Evolutionary conservation across 768 basidiomycete species (phyloP).

Genomic region (Lentinus brumalis): DNA sequence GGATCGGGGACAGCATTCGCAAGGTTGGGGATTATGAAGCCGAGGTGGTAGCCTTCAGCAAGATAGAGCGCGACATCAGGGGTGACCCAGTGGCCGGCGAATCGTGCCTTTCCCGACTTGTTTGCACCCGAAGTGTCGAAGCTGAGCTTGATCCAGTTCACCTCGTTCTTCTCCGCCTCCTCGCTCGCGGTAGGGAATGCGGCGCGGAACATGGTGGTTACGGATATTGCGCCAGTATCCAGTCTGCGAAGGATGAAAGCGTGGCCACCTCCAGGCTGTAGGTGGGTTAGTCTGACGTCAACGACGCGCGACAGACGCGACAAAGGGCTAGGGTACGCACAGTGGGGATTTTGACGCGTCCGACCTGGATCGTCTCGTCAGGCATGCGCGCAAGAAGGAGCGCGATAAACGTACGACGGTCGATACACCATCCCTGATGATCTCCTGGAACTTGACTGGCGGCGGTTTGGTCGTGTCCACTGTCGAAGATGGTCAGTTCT

Average conservation of each 20-base stretch:
- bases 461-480: slow-evolving; percentile 54
- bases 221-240: slow-evolving; percentile 88
- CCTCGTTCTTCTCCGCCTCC: slow-evolving; percentile 74
- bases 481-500: slow-evolving; percentile 35
- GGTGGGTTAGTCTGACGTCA: slow-evolving; percentile 25
- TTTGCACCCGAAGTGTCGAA: slow-evolving; percentile 82
- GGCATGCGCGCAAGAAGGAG: slow-evolving; percentile 7
- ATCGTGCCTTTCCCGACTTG: slow-evolving; percentile 56
- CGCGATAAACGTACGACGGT: slow-evolving; percentile 62
- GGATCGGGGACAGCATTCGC: slow-evolving; percentile 79
- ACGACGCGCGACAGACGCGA: slow-evolving; percentile 9
- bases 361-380: slow-evolving; percentile 56
- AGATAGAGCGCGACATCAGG: slow-evolving; percentile 65
- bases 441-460: slow-evolving; percentile 88
- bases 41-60: slow-evolving; percentile 67
- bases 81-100: slow-evolving; percentile 89
- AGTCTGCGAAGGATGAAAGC: slow-evolving; percentile 94
- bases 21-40: slow-evolving; percentile 61
- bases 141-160: slow-evolving; percentile 79
- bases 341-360: slow-evolving; percentile 87
- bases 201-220: slow-evolving; percentile 96
- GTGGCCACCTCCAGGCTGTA: slow-evolving; percentile 66
- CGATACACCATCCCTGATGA: slow-evolving; percentile 83
- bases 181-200: slow-evolving; percentile 85
- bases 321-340: slow-evolving; percentile 45